A percentile compares a stretch with the other conserved stretches of the same genome.
Conservation (phyloP, 2,329 filamentous ascomycete species). For the Colletotrichum noveboracense region DNA sequence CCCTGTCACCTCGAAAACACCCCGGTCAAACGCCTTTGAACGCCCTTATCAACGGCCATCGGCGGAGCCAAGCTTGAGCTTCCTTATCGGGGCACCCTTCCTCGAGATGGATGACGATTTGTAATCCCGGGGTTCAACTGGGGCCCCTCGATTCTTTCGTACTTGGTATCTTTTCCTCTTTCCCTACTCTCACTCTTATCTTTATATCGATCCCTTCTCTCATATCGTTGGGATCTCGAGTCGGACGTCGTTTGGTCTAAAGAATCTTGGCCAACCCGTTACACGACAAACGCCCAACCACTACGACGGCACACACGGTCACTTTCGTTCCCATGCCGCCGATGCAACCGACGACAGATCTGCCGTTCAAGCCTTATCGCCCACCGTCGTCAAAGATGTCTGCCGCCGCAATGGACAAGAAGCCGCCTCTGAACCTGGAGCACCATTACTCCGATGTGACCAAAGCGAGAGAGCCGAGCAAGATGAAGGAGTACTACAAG, state of each 20-base stretch:
- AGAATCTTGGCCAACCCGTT: not conserved
- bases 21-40: not conserved
- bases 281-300: not conserved
- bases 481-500: conserved; percentile 84
- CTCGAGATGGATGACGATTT: conserved; percentile 18
- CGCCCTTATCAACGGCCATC: conserved; percentile 4
- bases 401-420: not conserved
- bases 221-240: not conserved
- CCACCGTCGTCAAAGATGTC: not conserved
- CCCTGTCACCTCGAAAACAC: not conserved
- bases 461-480: conserved; percentile 66
- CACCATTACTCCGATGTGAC: conserved; percentile 79
- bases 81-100: conserved; percentile 10
- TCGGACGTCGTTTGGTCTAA: not conserved
- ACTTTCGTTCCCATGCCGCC: not conserved
- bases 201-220: not conserved
- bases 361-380: not conserved
- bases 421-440: conserved; percentile 72
- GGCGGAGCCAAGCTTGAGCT: conserved; percentile 7
- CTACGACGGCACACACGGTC: not conserved
- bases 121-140: conserved; percentile 6
- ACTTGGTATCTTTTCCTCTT: not conserved
- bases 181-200: not conserved
- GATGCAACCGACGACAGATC: not conserved
- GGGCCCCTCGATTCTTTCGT: not conserved